These are phyloP conservation scores for Dendrobium officinale DNA, from an alignment of 106 monocot genomes.

Conservation along the genomic window DNA sequence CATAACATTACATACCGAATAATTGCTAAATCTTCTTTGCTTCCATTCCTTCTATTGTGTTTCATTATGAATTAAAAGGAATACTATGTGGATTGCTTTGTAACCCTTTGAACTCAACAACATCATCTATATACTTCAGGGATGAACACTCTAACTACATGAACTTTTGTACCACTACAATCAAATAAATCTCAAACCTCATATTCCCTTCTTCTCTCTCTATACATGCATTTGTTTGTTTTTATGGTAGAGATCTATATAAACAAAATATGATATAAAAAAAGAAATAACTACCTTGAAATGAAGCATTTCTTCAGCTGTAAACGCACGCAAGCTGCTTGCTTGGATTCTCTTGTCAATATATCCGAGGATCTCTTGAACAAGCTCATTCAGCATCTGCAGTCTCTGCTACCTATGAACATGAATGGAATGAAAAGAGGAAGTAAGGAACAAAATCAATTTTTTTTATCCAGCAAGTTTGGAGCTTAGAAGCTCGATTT, in stretches of 20 bases:
- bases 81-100: too few species aligned
- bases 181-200: too few species aligned
- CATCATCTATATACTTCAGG: background rate
- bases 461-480: background rate
- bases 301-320: background rate
- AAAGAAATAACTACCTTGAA: background rate
- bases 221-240: background rate
- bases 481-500: background rate
- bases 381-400: background rate
- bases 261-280: background rate
- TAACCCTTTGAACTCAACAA: too few species aligned
- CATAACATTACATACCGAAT: too few species aligned
- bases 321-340: background rate
- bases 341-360: background rate
- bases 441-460: constrained; percentile 1
- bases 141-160: too few species aligned
- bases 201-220: too few species aligned
- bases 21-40: too few species aligned
- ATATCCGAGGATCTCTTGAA: background rate
- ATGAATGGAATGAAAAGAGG: background rate
- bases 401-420: constrained; percentile 5
- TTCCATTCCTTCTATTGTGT: too few species aligned
- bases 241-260: background rate
- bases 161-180: too few species aligned
- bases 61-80: too few species aligned